Conservation (phyloP, 495 filamentous ascomycete species). For the Amniculicola lignicola region DNA sequence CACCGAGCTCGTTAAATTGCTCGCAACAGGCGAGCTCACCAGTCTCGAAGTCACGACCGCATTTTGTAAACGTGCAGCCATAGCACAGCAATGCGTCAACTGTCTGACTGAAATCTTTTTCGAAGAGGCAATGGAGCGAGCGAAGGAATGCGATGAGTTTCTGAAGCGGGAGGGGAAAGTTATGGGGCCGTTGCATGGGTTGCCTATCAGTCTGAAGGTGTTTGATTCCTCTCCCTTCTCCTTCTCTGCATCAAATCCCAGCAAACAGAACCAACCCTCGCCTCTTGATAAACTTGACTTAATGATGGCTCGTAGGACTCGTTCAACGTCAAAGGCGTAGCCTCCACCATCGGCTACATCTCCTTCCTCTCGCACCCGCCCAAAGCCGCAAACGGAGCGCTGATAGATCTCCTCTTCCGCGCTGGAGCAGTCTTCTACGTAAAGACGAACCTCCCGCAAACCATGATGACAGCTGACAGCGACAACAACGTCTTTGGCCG, state of each 20-base stretch:
- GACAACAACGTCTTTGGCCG: conserved; percentile 37
- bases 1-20: conserved; percentile 14
- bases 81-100: conserved; percentile 40
- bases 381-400: conserved; percentile 45
- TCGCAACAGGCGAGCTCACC: conserved; percentile 8
- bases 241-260: no score
- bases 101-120: conserved; percentile 69
- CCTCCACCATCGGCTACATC: conserved; percentile 59
- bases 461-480: conserved; percentile 37
- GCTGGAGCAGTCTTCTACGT: conserved; percentile 57
- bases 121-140: conserved; percentile 55
- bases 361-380: conserved; percentile 51
- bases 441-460: conserved; percentile 62
- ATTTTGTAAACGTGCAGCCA: conserved; percentile 35
- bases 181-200: conserved; percentile 63
- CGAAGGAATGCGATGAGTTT: conserved; percentile 57
- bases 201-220: conserved; percentile 51
- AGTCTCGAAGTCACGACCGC: conserved; percentile 24
- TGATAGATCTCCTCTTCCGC: conserved; percentile 49
- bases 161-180: conserved; percentile 48
- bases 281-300: no score
- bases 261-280: no score
- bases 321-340: conserved; percentile 59
- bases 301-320: conserved; percentile 57
- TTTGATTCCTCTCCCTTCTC: neutral